Percentiles rank a stretch among this genome's conserved stretches.
Evolutionary conservation across 495 filamentous ascomycete species (phyloP).

Genomic region (Neurospora sp.): DNA sequence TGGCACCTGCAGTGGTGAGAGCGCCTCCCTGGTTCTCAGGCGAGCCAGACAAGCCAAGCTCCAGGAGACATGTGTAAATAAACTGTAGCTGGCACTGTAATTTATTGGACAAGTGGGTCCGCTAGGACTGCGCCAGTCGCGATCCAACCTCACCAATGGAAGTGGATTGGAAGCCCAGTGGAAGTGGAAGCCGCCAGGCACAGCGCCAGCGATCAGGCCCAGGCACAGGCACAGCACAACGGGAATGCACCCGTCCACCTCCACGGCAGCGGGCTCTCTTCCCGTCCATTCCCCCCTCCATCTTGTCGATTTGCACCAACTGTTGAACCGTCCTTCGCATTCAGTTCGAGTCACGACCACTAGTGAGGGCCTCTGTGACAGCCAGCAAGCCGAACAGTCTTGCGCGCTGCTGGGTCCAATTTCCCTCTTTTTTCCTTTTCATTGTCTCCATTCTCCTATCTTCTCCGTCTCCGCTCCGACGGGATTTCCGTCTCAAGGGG

Average conservation of each 20-base stretch:
- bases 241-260: neutral
- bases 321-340: neutral
- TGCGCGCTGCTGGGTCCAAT: conserved; percentile 18
- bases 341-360: neutral
- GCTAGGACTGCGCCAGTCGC: neutral
- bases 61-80: neutral
- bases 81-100: neutral
- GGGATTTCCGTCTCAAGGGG: neutral
- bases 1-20: neutral
- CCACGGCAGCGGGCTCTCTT: neutral
- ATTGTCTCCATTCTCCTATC: neutral
- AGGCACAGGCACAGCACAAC: neutral
- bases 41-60: neutral
- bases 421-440: conserved; percentile 3
- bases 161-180: neutral
- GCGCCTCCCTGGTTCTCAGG: neutral
- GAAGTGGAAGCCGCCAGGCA: neutral
- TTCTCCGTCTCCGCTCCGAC: neutral
- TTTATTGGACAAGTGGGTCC: neutral
- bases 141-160: neutral
- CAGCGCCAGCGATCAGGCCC: neutral
- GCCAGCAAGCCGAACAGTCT: conserved; percentile 14
- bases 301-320: neutral
- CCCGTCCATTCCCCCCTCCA: neutral
- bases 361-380: neutral